Conservation (phyloP, 306 rosid genomes). For the Casuarina glauca region DNA sequence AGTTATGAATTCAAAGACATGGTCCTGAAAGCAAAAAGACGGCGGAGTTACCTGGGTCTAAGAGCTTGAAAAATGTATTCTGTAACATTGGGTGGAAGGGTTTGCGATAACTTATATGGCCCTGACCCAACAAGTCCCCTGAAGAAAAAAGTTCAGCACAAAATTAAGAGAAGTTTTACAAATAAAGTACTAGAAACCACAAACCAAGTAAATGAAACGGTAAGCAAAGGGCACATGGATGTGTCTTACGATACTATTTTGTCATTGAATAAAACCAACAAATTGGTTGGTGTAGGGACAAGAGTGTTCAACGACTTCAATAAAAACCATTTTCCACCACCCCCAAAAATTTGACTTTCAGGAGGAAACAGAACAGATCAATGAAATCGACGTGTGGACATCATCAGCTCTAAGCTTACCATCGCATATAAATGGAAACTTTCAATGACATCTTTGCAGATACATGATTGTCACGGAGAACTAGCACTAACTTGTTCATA, state of each 20-base stretch:
- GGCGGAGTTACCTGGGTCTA: conserved; percentile 58
- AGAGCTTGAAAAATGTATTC: conserved; percentile 68
- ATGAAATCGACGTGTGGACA: neutral
- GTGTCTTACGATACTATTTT: neutral
- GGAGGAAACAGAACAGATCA: neutral
- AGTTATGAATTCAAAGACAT: neutral
- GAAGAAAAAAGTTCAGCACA: neutral
- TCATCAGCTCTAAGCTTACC: neutral
- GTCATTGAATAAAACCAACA: neutral
- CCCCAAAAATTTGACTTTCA: neutral
- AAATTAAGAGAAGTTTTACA: conserved; percentile 14
- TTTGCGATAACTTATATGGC: conserved; percentile 45
- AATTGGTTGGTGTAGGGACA: neutral
- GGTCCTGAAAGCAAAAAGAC: conserved; percentile 13
- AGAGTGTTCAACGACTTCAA: neutral
- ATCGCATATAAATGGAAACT: neutral
- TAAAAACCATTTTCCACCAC: neutral
- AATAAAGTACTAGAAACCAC: conserved; percentile 12
- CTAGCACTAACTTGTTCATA: conserved; percentile 7
- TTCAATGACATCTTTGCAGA: neutral
- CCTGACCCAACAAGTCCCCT: conserved; percentile 50
- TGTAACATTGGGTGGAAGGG: conserved; percentile 60
- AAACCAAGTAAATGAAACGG: conserved; percentile 5
- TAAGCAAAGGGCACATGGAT: neutral
- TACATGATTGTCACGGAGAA: neutral